Evolutionary conservation across 768 basidiomycete genomes (phyloP), one percentile per base, ranked within the genome.

Genomic region (Tulasnella sp.): DNA sequence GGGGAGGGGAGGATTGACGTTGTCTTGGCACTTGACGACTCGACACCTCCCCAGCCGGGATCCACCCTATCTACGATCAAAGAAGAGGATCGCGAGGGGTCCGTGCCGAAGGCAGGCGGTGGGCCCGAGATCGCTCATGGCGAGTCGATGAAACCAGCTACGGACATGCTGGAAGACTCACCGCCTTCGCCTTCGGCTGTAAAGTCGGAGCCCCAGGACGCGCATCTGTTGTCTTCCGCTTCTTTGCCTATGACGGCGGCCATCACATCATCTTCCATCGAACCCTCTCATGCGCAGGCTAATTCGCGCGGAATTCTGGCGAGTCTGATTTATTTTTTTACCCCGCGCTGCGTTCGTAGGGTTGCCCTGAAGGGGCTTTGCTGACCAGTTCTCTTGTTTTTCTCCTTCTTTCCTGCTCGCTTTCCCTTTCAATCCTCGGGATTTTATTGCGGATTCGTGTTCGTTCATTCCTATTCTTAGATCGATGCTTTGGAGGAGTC

Each of bases 1-100:
- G 88, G 88, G 42, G 93, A 94, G 76, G 96, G 94, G 46, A 91
- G 92, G 48, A 94, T 98, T 79, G 97, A 99, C 84, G 92, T 98
- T 31, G 81, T 98, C 9, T 68, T 78, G 52, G 44, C 77, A 71
- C 75, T 74, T 27, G 74, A 58, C 78, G 21, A 42, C n/a, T 71
- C 48, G 71, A 34, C 21, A 14, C 36, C 77, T 56, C 71, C 62
- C 62, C 62, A 68, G 31, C 24, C 62, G 9, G 62, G 62, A 38
- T 46, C 42, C 52, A 62, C 38, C 10, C 38, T 48, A n/a, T 31
- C 74, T 52, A 38, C 72, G 38, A 73, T 75, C 72, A 34, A 77
- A 39, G 36, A 74, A 56, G 56, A 52, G 76, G 48, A 62, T 34
- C 38, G 21, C 24, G 71, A 46, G 24, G 77, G 27, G 19, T 12